Evolutionary conservation across 2,329 filamentous ascomycete genomes (phyloP), one percentile per base, ranked within the genome.

Genomic region (Aspergillus persii): DNA sequence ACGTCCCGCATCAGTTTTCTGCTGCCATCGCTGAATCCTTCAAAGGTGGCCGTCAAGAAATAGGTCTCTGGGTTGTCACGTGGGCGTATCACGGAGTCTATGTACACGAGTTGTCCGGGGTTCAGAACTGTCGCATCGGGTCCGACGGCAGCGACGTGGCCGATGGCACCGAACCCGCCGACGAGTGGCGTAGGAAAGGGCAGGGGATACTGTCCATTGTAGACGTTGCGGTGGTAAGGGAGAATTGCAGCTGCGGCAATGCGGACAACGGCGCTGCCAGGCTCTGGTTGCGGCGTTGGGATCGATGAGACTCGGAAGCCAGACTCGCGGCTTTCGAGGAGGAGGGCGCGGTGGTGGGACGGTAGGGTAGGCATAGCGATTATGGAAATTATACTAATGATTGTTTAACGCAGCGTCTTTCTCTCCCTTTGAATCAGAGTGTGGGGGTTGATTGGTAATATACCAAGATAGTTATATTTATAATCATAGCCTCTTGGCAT

Each of bases 181-280:
- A 74, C 67, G 11, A 78, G 54, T 0, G 78, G 78, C 0, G 66
- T 70, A 2, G 77, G 74, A 49, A 74, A 72, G 0, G 64, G 57
- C 49, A 70, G 70, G 4, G 54, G 56, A 8, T 74, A 74, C 1
- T 60, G 66, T 26, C 78, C 78, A 48, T 71, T 71, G 69, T 78
- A 78, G 51, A 82, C 67, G 2, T 78, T 75, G 30, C 70, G 62
- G 11, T 68, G 64, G 66, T 82, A 82, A 8, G 77, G 74, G 11
- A 81, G 59, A 2, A 80, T 67, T 2, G 63, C 63, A 2, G 77
- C 71, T 0, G 69, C 69, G 7, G 77, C 62, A 50, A 83, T 67
- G 3, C 69, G 72, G 33, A 82, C 68, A 7, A 82, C 60, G 7
- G 74, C 79, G 23, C 66, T 76, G 26, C 80, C 79, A 2, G 69